A percentile compares a stretch with the other conserved stretches of the same genome.
These are phyloP conservation scores for Capsella bursapastoris DNA, from an alignment of 345 rosid species.

Conservation along the genomic window DNA sequence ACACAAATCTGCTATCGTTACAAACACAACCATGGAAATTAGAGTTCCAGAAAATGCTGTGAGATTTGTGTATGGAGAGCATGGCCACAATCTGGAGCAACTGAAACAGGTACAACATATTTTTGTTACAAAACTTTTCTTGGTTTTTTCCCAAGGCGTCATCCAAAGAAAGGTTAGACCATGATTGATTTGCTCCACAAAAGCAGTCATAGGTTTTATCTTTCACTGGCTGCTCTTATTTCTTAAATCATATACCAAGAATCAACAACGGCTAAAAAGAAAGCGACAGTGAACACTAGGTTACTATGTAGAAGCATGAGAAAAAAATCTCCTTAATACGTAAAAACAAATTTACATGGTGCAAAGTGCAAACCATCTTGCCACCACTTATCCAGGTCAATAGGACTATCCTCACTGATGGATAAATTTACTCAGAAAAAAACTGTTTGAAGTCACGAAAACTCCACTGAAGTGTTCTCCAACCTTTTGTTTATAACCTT, in stretches of 20 bases:
- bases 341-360: not conserved
- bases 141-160: conserved; percentile 5
- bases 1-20: conserved; percentile 77
- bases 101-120: conserved; percentile 49
- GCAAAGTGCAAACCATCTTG: conserved; percentile 21
- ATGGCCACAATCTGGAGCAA: conserved; percentile 75
- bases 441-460: conserved; percentile 25
- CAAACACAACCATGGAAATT: conserved; percentile 87
- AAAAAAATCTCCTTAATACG: conserved; percentile 22
- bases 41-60: conserved; percentile 72
- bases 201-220: conserved; percentile 28
- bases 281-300: conserved; percentile 12
- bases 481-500: not conserved
- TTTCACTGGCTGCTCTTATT: conserved; percentile 15
- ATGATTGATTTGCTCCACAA: conserved; percentile 12
- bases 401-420: not conserved
- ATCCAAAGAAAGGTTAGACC: conserved; percentile 24
- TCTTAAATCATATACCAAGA: conserved; percentile 19
- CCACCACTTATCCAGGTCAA: conserved; percentile 28
- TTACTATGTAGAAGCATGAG: conserved; percentile 23
- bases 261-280: not conserved
- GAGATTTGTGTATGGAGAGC: conserved; percentile 83
- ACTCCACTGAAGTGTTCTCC: conserved; percentile 14
- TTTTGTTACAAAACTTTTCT: conserved; percentile 15
- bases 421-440: not conserved